Evolutionary conservation across 345 rosid species (phyloP), one percentile per base, ranked within the genome.

Genomic region (Salix caprea): DNA sequence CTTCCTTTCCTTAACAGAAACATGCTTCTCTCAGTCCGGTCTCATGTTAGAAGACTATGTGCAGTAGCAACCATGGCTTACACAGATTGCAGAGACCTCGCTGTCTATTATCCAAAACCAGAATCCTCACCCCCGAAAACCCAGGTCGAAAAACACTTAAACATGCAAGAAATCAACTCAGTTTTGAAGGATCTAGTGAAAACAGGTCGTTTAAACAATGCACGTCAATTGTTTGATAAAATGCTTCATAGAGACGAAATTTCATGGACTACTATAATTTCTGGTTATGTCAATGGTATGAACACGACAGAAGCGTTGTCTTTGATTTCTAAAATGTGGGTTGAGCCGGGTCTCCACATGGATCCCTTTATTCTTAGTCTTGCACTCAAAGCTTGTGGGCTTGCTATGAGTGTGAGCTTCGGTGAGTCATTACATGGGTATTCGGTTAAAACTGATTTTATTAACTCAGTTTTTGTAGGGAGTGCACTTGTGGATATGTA

Each of bases 401-500:
- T 80, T 23, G 80, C 64, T 79, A 71, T 70, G 81, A 87, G 84
- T 86, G 21, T 75, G 40, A 67, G 58, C 24, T 90, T 79, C 67
- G 99, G 97, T 21, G 90, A 84, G 83, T 83, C 88, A 3, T 73
- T 95, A 64, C 97, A 95, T 77, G 97, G 88, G 18, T 89, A 80
- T 75, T 82, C 91, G 7, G 82, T 80, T 56, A 95, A 90, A 80
- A 78, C 84, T 48, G 86, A 83, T 56, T 80, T 93, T n/a, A 65
- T 88, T 30, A 82, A 79, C 80, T 90, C 92, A 32, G 92, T 91
- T 65, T 95, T 82, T 67, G 97, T 88, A 46, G 95, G 96, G 21
- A 86, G 92, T 87, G 76, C 96, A 23, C 86, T 93, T 71, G 46
- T 90, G 65, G 91, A 90, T 74, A 87, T 91, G 97, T 93, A 95